Evolutionary conservation across 1,284 basidiomycete genomes (phyloP).

Genomic region (Ustilago loliicola): DNA sequence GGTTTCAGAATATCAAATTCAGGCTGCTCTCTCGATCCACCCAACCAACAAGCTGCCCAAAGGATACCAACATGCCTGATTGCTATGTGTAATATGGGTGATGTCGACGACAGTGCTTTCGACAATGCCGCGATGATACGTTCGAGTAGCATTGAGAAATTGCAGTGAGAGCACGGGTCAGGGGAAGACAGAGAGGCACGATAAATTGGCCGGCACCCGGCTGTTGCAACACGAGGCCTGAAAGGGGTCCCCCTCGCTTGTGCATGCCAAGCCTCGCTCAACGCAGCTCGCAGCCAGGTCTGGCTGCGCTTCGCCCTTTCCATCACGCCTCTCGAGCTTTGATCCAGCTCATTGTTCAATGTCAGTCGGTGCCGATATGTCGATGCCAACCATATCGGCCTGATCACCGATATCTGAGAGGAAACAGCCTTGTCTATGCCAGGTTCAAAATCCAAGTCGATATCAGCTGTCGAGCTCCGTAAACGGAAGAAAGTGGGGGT

Average conservation of each 20-base stretch:
- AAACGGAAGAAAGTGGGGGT: background rate
- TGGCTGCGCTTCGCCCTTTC: background rate
- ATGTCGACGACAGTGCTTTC: background rate
- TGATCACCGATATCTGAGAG: background rate
- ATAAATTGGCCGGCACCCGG: background rate
- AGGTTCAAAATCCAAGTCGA: background rate
- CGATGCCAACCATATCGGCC: background rate
- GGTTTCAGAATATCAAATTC: constrained; percentile 6
- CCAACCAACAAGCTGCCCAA: background rate
- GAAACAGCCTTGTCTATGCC: background rate
- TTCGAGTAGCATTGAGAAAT: too few relatives aligned
- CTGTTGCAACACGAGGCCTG: background rate
- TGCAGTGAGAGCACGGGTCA: too few relatives aligned
- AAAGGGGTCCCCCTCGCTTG: constrained; percentile 6
- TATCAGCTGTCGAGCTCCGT: constrained; percentile 4
- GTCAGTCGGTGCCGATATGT: background rate
- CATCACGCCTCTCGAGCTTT: background rate
- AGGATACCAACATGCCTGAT: background rate
- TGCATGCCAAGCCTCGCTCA: constrained; percentile 18
- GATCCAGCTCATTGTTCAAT: background rate
- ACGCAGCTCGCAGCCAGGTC: constrained; percentile 1
- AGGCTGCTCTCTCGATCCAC: background rate
- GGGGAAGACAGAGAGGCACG: background rate
- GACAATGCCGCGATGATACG: background rate
- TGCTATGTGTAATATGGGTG: background rate